Base-by-base conservation (phyloP, 2,329 filamentous ascomycete genomes). In the Penicillium vulpinum region DNA sequence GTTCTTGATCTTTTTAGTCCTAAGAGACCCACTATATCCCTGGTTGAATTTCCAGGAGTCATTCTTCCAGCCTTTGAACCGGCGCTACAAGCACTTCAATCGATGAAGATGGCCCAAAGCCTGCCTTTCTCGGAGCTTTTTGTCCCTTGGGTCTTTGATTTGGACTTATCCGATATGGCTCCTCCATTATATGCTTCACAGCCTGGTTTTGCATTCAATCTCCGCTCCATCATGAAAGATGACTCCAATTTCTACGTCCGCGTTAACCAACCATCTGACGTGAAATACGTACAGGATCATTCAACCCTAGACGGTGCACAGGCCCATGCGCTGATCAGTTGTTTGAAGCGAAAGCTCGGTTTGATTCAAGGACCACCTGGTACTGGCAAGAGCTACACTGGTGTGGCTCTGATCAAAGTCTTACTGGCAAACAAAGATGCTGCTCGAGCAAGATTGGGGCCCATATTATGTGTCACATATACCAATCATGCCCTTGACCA, bases 41-140 rank as follows among this genome's bases (percentile, higher is more conserved):
- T 88, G 0, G 77, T 88, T 1, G 86, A 88, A 60, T 88, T 88
- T 54, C 86, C 85, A 0, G 83, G 82, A 0, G 73, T 88, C 4
- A 69, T 88, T 2, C 72, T 87, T 2, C 78, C 81, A 0, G 78
- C 85, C 0, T 88, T 88, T 61, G 72, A 79, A 26, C 82, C 83
- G 26, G 86, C 82, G 0, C 74, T 88, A 0, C 69, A 76, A 41
- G 81, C 81, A 0, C 72, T 89, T 3, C 83, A 88, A 64, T 66
- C 70, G 1, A 83, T 87, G 74, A 78, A 76, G 10, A 62, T 64
- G 13, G 72, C 59, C 16, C 70, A 71, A 0, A 64, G 77, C 29
- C 58, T 86, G 2, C 83, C 84, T 1, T 84, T 85, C 51, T 65
- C 75, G 10, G 69, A 82, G 3, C 68, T 83, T 3, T 57, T 78